Evolutionary conservation across 495 filamentous ascomycete species (phyloP).

Genomic region (Trichoderma virens): DNA sequence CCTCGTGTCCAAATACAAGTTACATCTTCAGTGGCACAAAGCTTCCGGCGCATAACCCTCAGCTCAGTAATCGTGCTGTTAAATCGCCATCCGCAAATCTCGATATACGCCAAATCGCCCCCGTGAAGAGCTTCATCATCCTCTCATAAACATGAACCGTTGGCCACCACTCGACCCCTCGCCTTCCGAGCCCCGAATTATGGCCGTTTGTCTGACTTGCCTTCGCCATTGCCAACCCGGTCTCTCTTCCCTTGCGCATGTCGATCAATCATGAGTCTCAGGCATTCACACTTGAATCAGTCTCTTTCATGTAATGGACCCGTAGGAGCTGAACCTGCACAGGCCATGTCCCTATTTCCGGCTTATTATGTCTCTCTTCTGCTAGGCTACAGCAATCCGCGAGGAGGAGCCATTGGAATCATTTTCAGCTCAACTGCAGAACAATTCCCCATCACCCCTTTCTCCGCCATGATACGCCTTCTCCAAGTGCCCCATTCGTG

Average conservation of each 20-base stretch:
- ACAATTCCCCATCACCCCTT: background rate
- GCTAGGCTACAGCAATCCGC: background rate
- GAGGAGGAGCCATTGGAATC: background rate
- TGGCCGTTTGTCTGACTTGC: background rate
- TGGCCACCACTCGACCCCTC: background rate
- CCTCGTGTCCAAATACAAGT: background rate
- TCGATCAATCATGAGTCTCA: constrained; percentile 2
- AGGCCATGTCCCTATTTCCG: background rate
- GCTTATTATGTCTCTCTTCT: background rate
- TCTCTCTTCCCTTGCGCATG: background rate
- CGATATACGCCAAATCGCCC: background rate
- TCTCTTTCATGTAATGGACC: background rate
- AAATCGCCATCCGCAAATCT: background rate
- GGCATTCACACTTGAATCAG: background rate
- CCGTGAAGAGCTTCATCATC: too few species aligned
- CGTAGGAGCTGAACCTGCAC: background rate
- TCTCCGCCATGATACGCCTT: background rate
- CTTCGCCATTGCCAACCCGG: background rate
- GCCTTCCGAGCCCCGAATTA: background rate
- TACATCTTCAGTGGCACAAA: background rate
- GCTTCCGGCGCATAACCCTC: background rate
- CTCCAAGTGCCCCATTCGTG: background rate
- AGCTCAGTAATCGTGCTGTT: too few species aligned
- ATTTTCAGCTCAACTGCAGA: background rate
- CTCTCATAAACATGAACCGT: background rate